These are phyloP conservation scores for Fusarium sp. DNA, from an alignment of 2,329 filamentous ascomycete genomes.

Conservation along the genomic window DNA sequence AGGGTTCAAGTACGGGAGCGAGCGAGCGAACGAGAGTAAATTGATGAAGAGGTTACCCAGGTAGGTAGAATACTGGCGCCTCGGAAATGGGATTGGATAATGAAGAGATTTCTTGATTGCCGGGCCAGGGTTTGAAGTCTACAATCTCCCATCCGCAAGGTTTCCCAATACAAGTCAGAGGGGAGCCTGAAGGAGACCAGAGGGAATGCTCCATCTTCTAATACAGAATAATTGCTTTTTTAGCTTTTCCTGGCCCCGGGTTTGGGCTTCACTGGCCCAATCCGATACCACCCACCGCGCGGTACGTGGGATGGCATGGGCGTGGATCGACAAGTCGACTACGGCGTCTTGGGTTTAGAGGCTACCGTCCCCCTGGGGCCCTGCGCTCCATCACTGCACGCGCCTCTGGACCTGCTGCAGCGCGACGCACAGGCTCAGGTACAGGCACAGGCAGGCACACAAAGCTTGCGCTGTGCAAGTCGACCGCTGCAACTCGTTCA, in stretches of 20 bases:
- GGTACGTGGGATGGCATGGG: not conserved
- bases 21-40: not conserved
- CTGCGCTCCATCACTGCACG: not conserved
- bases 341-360: conserved; percentile 7
- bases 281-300: conserved; percentile 21
- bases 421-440: not conserved
- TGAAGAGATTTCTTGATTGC: conserved; percentile 7
- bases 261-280: conserved; percentile 16
- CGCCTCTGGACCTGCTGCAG: not conserved
- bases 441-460: not conserved
- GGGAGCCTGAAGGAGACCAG: not conserved
- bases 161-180: not conserved
- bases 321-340: conserved; percentile 11
- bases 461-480: not conserved
- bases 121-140: conserved; percentile 11
- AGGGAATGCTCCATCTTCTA: conserved; percentile 4
- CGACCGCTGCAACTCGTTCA: not conserved
- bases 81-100: conserved; percentile 1
- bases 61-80: not conserved
- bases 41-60: conserved; percentile 3
- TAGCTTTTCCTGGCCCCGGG: conserved; percentile 23
- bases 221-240: conserved; percentile 37
- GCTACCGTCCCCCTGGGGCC: conserved; percentile 17
- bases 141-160: not conserved
- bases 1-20: conserved; percentile 8